Percentiles rank a stretch among this genome's conserved stretches.
Conservation (phyloP, 1,139 yeast species). For the Sugiyamaella xylanicola region DNA sequence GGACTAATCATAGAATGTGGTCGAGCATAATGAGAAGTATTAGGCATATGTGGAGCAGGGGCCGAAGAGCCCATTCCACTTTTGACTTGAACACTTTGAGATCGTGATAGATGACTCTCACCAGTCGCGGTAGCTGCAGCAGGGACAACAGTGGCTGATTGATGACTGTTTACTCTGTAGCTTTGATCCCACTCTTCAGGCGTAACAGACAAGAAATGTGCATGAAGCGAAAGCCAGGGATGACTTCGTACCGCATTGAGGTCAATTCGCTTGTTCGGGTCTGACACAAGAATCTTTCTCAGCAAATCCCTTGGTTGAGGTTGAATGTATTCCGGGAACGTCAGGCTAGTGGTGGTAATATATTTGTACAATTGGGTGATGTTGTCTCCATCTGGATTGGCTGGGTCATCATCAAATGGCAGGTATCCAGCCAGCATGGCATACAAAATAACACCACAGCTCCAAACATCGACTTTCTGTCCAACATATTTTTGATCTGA, state of each 20-base stretch:
- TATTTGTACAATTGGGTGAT: slow-evolving; percentile 88
- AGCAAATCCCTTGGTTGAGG: slow-evolving; percentile 91
- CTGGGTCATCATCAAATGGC: slow-evolving; percentile 97
- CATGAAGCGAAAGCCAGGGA: slow-evolving; percentile 84
- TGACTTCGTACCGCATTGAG: slow-evolving; percentile 75
- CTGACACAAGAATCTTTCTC: slow-evolving; percentile 79
- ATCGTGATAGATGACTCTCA: slow-evolving; percentile 24
- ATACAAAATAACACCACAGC: slow-evolving; percentile 90
- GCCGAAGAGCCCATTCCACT: neutral
- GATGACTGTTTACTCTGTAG: slow-evolving; percentile 23
- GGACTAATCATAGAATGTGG: slow-evolving; percentile 20
- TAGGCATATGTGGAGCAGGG: neutral
- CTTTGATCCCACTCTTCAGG: slow-evolving; percentile 84
- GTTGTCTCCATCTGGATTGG: slow-evolving; percentile 94
- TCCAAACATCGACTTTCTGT: slow-evolving; percentile 96
- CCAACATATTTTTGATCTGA: slow-evolving; percentile 88
- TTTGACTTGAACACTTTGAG: slow-evolving; percentile 35
- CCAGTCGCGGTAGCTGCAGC: slow-evolving; percentile 21
- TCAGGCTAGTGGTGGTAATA: slow-evolving; percentile 85
- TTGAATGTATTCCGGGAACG: slow-evolving; percentile 91
- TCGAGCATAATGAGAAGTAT: neutral
- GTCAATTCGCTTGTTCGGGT: slow-evolving; percentile 76
- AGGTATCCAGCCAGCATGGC: slow-evolving; percentile 97
- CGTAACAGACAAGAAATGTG: slow-evolving; percentile 75
- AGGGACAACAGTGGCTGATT: slow-evolving; percentile 9